phyloP scores from a whole-genome alignment of 2,329 filamentous ascomycete genomes.

The Cladosporium cucumerinum region DNA sequence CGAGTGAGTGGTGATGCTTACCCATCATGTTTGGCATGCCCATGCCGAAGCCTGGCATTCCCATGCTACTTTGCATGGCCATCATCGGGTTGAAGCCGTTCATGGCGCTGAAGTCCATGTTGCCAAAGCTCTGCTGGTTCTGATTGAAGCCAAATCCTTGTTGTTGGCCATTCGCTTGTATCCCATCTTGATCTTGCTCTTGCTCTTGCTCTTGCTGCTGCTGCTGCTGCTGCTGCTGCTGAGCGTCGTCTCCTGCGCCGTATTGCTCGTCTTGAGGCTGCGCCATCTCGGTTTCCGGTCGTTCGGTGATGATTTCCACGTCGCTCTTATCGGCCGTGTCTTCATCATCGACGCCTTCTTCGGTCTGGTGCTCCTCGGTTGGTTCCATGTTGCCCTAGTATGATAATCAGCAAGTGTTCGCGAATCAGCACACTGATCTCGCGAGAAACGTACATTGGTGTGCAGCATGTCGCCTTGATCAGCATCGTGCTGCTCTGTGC shows the following conservation, averaged over 20 bases:
- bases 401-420: neutral
- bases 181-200: slow-evolving; percentile 12
- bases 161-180: slow-evolving; percentile 20
- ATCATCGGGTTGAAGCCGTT: slow-evolving; percentile 71
- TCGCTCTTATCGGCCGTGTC: slow-evolving; percentile 20
- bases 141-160: slow-evolving; percentile 23
- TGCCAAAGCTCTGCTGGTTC: slow-evolving; percentile 23
- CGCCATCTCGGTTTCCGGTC: slow-evolving; percentile 22
- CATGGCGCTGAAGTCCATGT: slow-evolving; percentile 28
- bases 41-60: slow-evolving; percentile 41
- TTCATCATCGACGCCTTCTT: slow-evolving; percentile 28
- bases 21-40: slow-evolving; percentile 72
- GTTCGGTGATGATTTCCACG: slow-evolving; percentile 33
- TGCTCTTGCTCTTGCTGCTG: slow-evolving; percentile 17
- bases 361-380: slow-evolving; percentile 21
- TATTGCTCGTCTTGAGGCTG: slow-evolving; percentile 21
- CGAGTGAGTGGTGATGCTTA: slow-evolving; percentile 49
- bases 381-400: neutral
- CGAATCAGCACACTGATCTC: neutral
- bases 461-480: neutral
- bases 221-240: slow-evolving; percentile 17
- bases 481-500: slow-evolving; percentile 7
- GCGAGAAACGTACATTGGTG: neutral
- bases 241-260: slow-evolving; percentile 17
- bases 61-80: slow-evolving; percentile 55